Evolutionary conservation across 2,329 filamentous ascomycete species (phyloP).

Genomic region (Emmonsia crescens): DNA sequence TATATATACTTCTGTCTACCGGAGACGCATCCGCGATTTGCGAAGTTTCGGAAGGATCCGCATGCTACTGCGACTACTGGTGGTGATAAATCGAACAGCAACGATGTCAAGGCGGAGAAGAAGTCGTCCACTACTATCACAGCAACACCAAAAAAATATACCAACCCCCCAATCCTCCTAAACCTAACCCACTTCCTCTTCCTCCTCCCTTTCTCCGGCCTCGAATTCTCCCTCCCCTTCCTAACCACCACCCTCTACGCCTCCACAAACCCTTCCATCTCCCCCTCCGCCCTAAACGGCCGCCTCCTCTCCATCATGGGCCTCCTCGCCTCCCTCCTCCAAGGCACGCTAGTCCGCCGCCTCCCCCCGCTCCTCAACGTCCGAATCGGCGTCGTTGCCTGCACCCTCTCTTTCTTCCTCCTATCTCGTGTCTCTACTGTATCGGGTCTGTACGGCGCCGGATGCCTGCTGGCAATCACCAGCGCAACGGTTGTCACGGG

Average conservation of each 20-base stretch:
- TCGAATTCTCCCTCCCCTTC: conserved; percentile 96
- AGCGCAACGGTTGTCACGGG: conserved; percentile 92
- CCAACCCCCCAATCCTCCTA: conserved; percentile 72
- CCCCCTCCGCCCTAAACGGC: conserved; percentile 62
- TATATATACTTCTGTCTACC: conserved; percentile 80
- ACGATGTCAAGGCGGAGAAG: conserved; percentile 17
- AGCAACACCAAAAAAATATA: conserved; percentile 40
- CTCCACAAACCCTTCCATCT: conserved; percentile 43
- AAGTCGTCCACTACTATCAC: conserved; percentile 18
- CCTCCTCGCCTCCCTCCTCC: conserved; percentile 79
- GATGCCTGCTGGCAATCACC: conserved; percentile 74
- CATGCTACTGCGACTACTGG: conserved; percentile 6
- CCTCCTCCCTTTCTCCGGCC: conserved; percentile 91
- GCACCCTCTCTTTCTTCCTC: conserved; percentile 67
- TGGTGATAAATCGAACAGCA: background rate
- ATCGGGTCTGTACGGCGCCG: conserved; percentile 64
- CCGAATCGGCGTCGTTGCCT: conserved; percentile 65
- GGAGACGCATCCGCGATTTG: conserved; percentile 62
- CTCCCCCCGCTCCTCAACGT: conserved; percentile 72
- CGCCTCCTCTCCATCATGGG: conserved; percentile 83
- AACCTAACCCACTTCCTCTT: conserved; percentile 83
- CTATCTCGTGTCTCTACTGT: conserved; percentile 61
- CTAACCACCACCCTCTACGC: conserved; percentile 93
- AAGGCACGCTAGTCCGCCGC: conserved; percentile 81
- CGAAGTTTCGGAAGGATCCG: conserved; percentile 23